These are phyloP conservation scores for Astrephomene gubernaculifera DNA, from an alignment of 139 green algal species.

Conservation along the genomic window DNA sequence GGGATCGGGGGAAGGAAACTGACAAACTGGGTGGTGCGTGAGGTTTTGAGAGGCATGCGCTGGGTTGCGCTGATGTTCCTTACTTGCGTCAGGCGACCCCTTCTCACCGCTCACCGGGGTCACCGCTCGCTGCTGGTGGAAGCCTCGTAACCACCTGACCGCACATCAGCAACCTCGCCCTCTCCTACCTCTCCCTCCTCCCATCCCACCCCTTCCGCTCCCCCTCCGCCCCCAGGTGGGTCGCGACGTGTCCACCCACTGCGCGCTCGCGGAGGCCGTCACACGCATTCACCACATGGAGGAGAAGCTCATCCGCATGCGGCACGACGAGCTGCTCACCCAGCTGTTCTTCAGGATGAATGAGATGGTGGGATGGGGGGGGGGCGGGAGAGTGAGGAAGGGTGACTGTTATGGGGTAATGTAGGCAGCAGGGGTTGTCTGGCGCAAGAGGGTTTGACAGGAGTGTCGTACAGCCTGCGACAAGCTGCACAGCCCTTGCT, in stretches of 20 bases:
- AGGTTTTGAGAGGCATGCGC: no score
- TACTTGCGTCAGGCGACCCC: not conserved
- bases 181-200: not conserved
- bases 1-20: no score
- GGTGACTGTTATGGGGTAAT: no score
- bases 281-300: slow-evolving; percentile 21
- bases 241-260: slow-evolving; percentile 31
- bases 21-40: no score
- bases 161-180: not conserved
- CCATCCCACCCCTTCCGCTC: not conserved
- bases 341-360: slow-evolving; percentile 43
- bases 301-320: not conserved
- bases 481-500: no score
- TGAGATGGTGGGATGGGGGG: slow-evolving; percentile 38
- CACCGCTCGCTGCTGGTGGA: not conserved
- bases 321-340: slow-evolving; percentile 38
- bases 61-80: no score
- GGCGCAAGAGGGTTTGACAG: no score
- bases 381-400: no score
- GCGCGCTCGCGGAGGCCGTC: slow-evolving; percentile 21
- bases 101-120: not conserved
- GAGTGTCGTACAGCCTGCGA: no score
- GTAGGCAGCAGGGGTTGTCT: no score
- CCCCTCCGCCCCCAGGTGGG: not conserved
- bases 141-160: not conserved